Evolutionary conservation across 2,329 filamentous ascomycete genomes (phyloP), one percentile per base, ranked within the genome.

Genomic region (Pestalotiopsis fici): DNA sequence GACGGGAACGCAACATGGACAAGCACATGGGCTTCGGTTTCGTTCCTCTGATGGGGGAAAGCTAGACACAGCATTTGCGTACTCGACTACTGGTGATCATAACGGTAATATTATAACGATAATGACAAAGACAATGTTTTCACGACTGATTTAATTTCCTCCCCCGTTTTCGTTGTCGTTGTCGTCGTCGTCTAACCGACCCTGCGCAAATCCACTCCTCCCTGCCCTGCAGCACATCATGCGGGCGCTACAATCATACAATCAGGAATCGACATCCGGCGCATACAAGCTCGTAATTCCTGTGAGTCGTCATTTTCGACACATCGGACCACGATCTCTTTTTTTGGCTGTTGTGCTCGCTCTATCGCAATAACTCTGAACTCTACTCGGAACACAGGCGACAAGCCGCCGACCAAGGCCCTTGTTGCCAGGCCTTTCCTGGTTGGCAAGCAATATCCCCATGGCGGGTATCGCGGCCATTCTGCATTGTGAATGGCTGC

Each of bases 401-500:
- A 50, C 15, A 21, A 50, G 18, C 43, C 43, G 31, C 31, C 31
- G 31, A 11, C 6, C 43, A 23, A n/a, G 13, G 18, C 18, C 43
- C n/a, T 21, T 21, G 9, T 21, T 50, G 43, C 43, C 43, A 50
- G 43, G 43, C 21, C 43, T 50, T 21, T 18, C 43, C 43, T 50
- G 43, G 18, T 9, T 50, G 21, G 13, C 39, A 12, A 27, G 50
- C 11, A 21, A 57, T 57, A 31, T 57, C 23, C 55, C 55, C 23
- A 23, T 13, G 55, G 23, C 43, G 43, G 18, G 21, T 50, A 50
- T 50, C 43, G 43, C n/a, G 60, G 60, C 60, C 60, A 43, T 27
- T 15, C 6, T 27, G 60, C 60, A 21, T 47, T 25, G 60, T 63
- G 60, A 63, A 43, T 63, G 60, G 60, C 60, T 50, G 37, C 60